Evolutionary conservation across 2,329 filamentous ascomycete genomes (phyloP), one percentile per base, ranked within the genome.

Genomic region (Penicillium paneum): DNA sequence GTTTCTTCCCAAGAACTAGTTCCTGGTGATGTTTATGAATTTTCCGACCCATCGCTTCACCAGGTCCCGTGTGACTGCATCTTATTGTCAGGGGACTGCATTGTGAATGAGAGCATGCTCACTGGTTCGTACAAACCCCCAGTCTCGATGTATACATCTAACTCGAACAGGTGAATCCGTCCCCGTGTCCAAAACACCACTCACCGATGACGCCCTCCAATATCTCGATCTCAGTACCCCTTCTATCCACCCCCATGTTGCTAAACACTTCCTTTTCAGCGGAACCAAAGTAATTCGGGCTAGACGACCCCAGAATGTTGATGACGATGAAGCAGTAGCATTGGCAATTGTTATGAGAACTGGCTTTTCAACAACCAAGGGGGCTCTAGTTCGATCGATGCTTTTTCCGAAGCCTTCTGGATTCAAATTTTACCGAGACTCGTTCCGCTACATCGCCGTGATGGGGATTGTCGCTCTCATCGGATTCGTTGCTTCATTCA

Each of bases 101-200:
- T 99, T 59, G 92, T 99, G 61, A 99, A 99, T 67, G 94, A 99
- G 75, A 97, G 94, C 75, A 99, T 99, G 94, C 83, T 99, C 34
- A 99, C 94, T 36, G 85, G 79, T 81, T 68, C 60, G 68, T 59
- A 21, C 38, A 34, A n/a, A n/a, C 15, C 8, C 13, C n/a, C 3
- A 11, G 24, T 36, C 13, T 31, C 4, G 3, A 31, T 12, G 5
- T 38, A 35, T n/a, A 26, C 34, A 46, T 35, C 66, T 71, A 56
- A 71, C 49, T 35, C 3, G 28, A 46, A 35, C 52, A 83, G 89
- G 93, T 54, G 94, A 99, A 78, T 97, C 94, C 38, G 92, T 99
- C 5, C 95, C 94, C 2, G 93, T 99, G 1, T 96, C 92, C 2
- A 99, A 99, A 73, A 80, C 86, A 2, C 92, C 94, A 1, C 86